Evolutionary conservation across 352 stramenopile genomes (phyloP).

Genomic region (Globisporangium okanoganense): DNA sequence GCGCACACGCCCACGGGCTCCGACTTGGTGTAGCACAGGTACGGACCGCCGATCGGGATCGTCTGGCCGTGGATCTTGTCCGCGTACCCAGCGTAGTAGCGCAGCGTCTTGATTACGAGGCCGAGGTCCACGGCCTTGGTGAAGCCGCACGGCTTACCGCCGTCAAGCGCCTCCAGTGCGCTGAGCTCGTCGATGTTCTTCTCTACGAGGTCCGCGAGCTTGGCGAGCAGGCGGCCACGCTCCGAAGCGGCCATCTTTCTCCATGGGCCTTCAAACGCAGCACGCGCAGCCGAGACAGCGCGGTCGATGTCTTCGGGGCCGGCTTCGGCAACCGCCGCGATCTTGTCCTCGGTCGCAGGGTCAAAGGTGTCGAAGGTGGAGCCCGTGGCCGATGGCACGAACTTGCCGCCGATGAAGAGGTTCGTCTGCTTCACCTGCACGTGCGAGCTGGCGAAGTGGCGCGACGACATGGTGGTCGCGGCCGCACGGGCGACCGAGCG

Average conservation of each 20-base stretch:
- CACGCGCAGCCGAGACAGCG: conserved; percentile 63
- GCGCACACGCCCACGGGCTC: conserved; percentile 84
- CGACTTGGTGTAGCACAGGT: conserved; percentile 54
- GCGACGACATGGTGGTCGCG: conserved; percentile 19
- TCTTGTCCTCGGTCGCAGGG: conserved; percentile 80
- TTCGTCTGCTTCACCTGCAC: conserved; percentile 51
- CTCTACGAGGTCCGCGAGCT: conserved; percentile 45
- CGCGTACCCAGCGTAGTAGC: conserved; percentile 92
- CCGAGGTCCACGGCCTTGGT: conserved; percentile 80
- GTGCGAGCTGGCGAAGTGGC: conserved; percentile 28
- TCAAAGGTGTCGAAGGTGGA: conserved; percentile 80
- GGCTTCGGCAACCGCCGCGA: conserved; percentile 61
- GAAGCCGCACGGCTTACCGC: conserved; percentile 90
- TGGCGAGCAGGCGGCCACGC: conserved; percentile 35
- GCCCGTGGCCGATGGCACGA: conserved; percentile 60
- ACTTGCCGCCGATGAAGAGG: conserved; percentile 86
- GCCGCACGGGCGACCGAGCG: conserved; percentile 16
- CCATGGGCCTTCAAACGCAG: conserved; percentile 73
- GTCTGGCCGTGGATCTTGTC: conserved; percentile 76
- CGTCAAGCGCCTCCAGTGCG: conserved; percentile 91
- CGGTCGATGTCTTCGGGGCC: conserved; percentile 59
- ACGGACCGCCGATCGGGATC: conserved; percentile 47
- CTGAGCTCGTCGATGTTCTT: conserved; percentile 58
- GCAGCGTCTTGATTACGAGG: conserved; percentile 74
- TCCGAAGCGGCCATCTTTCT: conserved; percentile 38